Evolutionary conservation across 2,329 filamentous ascomycete species (phyloP).

Genomic region (Claviceps spartinae): DNA sequence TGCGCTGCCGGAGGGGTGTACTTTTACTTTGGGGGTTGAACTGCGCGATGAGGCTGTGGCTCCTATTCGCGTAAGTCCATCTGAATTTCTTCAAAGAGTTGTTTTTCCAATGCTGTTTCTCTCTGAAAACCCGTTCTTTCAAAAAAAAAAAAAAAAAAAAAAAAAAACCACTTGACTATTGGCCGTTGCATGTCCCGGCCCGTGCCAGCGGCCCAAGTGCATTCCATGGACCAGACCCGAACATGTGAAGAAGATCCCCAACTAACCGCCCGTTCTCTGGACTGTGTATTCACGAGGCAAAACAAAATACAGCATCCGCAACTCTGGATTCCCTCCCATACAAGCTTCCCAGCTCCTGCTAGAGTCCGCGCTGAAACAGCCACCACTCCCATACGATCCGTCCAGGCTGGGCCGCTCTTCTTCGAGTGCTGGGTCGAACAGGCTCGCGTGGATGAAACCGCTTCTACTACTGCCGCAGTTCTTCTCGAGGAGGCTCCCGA

Average conservation of each 20-base stretch:
- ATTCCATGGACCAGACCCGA: background rate
- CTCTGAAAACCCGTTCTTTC: background rate
- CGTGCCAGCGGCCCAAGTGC: background rate
- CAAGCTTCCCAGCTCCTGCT: conserved; percentile 27
- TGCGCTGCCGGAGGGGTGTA: conserved; percentile 49
- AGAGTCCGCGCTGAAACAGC: conserved; percentile 22
- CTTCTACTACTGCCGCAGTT: background rate
- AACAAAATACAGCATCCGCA: conserved; percentile 35
- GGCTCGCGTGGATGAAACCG: background rate
- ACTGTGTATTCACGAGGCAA: background rate
- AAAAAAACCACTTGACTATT: background rate
- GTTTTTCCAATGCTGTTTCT: background rate
- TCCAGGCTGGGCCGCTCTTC: conserved; percentile 45
- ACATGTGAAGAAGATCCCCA: background rate
- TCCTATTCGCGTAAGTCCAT: conserved; percentile 40
- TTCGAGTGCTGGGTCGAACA: conserved; percentile 53
- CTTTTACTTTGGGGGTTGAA: conserved; percentile 66
- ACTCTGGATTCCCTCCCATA: conserved; percentile 45
- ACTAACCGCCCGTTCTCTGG: background rate
- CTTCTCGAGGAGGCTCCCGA: background rate
- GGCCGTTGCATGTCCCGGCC: background rate
- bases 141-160: background rate
- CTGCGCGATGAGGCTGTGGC: conserved; percentile 45
- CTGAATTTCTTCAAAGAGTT: background rate
- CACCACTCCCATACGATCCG: conserved; percentile 37